Conservation (phyloP, 1,284 basidiomycete genomes). For the Cryptococcus hybrid region DNA sequence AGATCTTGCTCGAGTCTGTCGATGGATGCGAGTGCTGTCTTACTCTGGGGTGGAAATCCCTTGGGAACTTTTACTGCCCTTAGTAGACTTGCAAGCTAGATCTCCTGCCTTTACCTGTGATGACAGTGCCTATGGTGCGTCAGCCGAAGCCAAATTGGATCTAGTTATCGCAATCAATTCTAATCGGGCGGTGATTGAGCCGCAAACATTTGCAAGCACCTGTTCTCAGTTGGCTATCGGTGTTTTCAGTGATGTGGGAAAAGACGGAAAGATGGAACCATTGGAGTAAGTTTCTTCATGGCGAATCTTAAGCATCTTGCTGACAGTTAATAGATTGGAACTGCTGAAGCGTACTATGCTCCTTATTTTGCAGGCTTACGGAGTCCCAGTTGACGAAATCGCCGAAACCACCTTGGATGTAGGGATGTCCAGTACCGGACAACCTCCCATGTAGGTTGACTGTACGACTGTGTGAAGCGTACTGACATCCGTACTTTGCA, state of each 20-base stretch:
- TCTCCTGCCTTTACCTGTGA: neutral
- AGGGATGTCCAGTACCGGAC: constrained; percentile 10
- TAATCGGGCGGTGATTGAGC: constrained; percentile 24
- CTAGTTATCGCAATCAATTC: constrained; percentile 30
- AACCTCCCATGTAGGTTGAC: constrained; percentile 17
- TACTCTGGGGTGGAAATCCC: constrained; percentile 68
- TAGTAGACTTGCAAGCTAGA: constrained; percentile 19
- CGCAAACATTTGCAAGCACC: constrained; percentile 20
- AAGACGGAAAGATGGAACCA: neutral
- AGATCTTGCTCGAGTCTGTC: constrained; percentile 57
- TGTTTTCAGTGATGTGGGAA: constrained; percentile 8
- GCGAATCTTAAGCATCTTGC: neutral
- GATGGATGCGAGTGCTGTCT: constrained; percentile 65
- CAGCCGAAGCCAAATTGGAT: constrained; percentile 26
- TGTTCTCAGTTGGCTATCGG: constrained; percentile 20
- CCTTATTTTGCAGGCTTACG: constrained; percentile 29
- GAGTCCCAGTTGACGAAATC: constrained; percentile 20
- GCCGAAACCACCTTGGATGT: constrained; percentile 10
- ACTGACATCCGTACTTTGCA: neutral
- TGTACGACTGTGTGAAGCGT: neutral
- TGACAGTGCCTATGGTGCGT: neutral
- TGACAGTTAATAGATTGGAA: constrained; percentile 9
- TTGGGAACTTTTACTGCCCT: constrained; percentile 21
- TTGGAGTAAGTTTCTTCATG: constrained; percentile 6
- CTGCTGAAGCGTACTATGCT: constrained; percentile 14